These are phyloP conservation scores for Seminavis robusta DNA, from an alignment of 108 stramenopile genomes.

Conservation along the genomic window DNA sequence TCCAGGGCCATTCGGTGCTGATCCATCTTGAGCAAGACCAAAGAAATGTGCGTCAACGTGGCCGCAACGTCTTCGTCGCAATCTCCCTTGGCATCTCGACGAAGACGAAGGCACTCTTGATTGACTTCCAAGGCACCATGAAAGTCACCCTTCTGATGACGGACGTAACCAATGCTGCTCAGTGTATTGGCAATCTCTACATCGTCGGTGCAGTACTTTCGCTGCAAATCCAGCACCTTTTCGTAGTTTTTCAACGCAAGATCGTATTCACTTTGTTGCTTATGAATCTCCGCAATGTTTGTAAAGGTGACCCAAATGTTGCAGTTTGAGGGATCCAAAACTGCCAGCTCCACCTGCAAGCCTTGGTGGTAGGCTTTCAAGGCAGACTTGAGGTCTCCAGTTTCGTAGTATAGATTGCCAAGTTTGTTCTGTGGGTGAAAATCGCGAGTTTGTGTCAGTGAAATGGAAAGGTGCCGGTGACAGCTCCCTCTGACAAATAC, in stretches of 20 bases:
- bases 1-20: slow-evolving; percentile 42
- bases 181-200: slow-evolving; percentile 49
- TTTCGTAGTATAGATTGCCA: slow-evolving; percentile 56
- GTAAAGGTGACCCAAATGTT: slow-evolving; percentile 55
- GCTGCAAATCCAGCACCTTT: slow-evolving; percentile 34
- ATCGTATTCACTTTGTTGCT: slow-evolving; percentile 38
- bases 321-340: slow-evolving; percentile 35
- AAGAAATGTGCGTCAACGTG: slow-evolving; percentile 43
- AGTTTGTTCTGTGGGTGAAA: too few relatives aligned
- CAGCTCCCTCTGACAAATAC: too few relatives aligned
- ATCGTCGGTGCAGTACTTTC: slow-evolving; percentile 6
- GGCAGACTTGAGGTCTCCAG: slow-evolving; percentile 46
- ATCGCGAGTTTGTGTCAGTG: too few relatives aligned
- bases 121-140: slow-evolving; percentile 34
- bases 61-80: slow-evolving; percentile 47
- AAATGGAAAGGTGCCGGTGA: too few relatives aligned
- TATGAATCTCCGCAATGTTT: slow-evolving; percentile 60
- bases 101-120: slow-evolving; percentile 47
- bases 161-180: slow-evolving; percentile 47
- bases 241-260: slow-evolving; percentile 39
- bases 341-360: slow-evolving; percentile 43
- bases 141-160: slow-evolving; percentile 38
- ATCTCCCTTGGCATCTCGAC: slow-evolving; percentile 42
- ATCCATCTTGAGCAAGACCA: slow-evolving; percentile 38
- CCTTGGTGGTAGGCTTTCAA: slow-evolving; percentile 47